Evolutionary conservation across 495 filamentous ascomycete genomes (phyloP), one percentile per base, ranked within the genome.

Genomic region (Trichocladium uniseriatum): DNA sequence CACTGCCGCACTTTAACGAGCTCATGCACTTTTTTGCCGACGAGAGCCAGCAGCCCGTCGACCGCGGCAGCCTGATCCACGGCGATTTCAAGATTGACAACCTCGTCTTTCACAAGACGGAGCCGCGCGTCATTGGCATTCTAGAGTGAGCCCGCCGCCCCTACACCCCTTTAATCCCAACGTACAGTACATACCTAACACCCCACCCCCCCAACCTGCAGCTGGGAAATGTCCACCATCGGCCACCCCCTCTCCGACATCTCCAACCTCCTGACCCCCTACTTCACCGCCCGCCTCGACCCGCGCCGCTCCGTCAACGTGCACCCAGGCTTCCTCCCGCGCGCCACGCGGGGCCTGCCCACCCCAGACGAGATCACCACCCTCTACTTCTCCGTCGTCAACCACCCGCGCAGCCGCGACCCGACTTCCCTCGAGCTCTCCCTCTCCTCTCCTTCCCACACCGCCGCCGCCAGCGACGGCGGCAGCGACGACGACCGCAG

Each of bases 51-150:
- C 87, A 94, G 61, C 90, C 92, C 2, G 74, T 72, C 27, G 90
- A 96, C 58, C 73, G 86, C 36, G 81, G 78, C 19, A 83, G 81
- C 2, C 72, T 95, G 18, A 81, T 98, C 21, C 92, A 98, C 58
- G 92, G 92, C 21, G 92, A 98, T 59, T 98, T 91, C 71, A 98
- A 98, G 69, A 91, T 98, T 59, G 92, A 98, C 65, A 98, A 98
- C 58, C 69, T 97, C 49, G 84, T 98, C 38, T 98, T 91, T 64
- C 88, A 94, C 67, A 81, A 84, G 67, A 89, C 81, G 0, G 88
- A 94, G 66, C 79, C 92, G 11, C 66, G 81, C 39, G 90, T 97
- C 10, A 90, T 96, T 68, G 92, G 90, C 6, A 88, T 97, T 41
- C 69, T 97, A 6, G 92, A 98, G 77, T 84, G 60, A 67, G 80